phyloP scores from a whole-genome alignment of 2,329 filamentous ascomycete species.

The Metarhizium album region DNA sequence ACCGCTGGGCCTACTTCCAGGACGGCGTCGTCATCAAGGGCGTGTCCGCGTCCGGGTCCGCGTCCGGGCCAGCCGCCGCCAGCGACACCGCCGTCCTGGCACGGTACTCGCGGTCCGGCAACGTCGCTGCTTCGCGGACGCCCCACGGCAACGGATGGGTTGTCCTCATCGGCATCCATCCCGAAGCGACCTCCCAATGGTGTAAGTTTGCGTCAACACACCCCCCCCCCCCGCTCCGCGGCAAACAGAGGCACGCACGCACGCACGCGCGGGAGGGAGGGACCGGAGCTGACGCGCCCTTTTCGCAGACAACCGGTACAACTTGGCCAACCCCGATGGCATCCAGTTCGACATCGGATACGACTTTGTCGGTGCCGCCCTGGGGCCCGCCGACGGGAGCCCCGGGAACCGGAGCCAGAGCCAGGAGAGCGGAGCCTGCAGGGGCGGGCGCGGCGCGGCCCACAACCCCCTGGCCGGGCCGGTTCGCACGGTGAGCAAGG shows the following conservation, averaged over 20 bases:
- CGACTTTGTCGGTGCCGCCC: conserved; percentile 13
- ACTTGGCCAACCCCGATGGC: conserved; percentile 13
- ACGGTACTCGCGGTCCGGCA: conserved; percentile 12
- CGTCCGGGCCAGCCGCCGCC: background rate
- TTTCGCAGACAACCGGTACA: conserved; percentile 5
- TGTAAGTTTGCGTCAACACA: conserved; percentile 10
- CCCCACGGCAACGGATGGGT: conserved; percentile 14
- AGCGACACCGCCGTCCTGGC: conserved; percentile 9
- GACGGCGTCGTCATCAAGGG: conserved; percentile 14
- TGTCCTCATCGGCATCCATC: conserved; percentile 15
- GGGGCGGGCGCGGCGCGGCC: background rate
- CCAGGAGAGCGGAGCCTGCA: conserved; percentile 2
- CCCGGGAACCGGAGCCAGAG: background rate
- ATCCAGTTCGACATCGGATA: conserved; percentile 13
- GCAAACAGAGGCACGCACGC: too few species aligned
- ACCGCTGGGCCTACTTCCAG: conserved; percentile 17
- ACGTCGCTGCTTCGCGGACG: conserved; percentile 15
- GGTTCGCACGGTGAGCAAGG: background rate
- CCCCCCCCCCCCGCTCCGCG: too few species aligned
- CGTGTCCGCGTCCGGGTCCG: background rate
- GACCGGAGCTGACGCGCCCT: background rate
- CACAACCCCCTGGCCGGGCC: background rate
- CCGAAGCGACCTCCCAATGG: conserved; percentile 15
- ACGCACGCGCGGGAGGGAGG: too few species aligned
- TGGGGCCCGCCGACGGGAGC: conserved; percentile 3